phyloP scores from a whole-genome alignment of 2,329 filamentous ascomycete genomes.

The Westerdykella aurantiaca region DNA sequence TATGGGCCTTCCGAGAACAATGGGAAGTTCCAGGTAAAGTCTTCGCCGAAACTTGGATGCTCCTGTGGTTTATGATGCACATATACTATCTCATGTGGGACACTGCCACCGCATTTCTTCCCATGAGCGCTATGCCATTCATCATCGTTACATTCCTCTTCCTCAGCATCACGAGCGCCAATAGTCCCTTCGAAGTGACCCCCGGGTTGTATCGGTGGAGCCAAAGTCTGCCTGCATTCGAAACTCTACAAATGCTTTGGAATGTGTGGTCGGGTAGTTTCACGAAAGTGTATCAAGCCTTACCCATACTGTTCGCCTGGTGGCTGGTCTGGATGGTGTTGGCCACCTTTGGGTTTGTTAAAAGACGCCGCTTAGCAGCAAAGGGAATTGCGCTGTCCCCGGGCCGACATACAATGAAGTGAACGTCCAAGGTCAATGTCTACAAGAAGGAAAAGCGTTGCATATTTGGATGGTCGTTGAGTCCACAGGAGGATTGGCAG shows the following conservation, averaged over 20 bases:
- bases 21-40: slow-evolving; percentile 37
- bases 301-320: too few relatives aligned
- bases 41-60: slow-evolving; percentile 39
- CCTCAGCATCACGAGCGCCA: slow-evolving; percentile 36
- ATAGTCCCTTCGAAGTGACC: slow-evolving; percentile 39
- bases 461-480: too few relatives aligned
- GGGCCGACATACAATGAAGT: too few relatives aligned
- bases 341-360: too few relatives aligned
- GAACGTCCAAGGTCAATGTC: too few relatives aligned
- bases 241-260: slow-evolving; percentile 35
- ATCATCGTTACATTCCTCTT: slow-evolving; percentile 41
- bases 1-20: slow-evolving; percentile 39
- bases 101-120: slow-evolving; percentile 36
- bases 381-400: too few relatives aligned
- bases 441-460: too few relatives aligned
- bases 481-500: too few relatives aligned
- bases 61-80: slow-evolving; percentile 40
- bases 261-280: slow-evolving; percentile 38
- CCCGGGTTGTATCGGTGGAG: slow-evolving; percentile 37
- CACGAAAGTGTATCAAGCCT: background rate
- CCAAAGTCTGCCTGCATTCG: slow-evolving; percentile 37
- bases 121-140: slow-evolving; percentile 38
- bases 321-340: too few relatives aligned
- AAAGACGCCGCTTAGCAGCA: too few relatives aligned
- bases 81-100: slow-evolving; percentile 41